phyloP scores from a whole-genome alignment of 495 filamentous ascomycete genomes.

The Lentithecium fluviatile region DNA sequence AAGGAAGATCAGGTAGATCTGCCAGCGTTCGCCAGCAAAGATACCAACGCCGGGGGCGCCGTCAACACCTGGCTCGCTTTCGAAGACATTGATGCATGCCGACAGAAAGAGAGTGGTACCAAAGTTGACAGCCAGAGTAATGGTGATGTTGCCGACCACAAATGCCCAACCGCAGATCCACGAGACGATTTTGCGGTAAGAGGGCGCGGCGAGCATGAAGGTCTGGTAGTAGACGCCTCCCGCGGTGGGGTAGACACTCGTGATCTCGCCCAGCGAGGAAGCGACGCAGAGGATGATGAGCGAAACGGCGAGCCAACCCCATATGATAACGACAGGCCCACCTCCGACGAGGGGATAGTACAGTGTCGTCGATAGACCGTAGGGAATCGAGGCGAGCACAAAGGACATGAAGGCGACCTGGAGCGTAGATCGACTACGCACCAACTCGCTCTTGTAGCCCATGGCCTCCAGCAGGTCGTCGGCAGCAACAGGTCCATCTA shows the following conservation, averaged over 20 bases:
- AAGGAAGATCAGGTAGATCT: constrained; percentile 65
- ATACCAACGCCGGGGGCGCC: constrained; percentile 31
- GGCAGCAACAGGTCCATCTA: constrained; percentile 35
- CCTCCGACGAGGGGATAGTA: constrained; percentile 37
- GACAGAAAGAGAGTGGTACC: constrained; percentile 58
- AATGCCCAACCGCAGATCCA: constrained; percentile 70
- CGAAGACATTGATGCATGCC: constrained; percentile 56
- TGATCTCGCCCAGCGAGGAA: constrained; percentile 57
- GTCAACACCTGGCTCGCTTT: constrained; percentile 43
- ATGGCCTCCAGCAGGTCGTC: constrained; percentile 53
- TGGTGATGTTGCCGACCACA: constrained; percentile 68
- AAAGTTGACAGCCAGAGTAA: constrained; percentile 68
- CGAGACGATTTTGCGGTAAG: constrained; percentile 47
- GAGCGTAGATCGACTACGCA: constrained; percentile 53
- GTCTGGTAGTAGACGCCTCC: constrained; percentile 58
- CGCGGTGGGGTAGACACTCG: constrained; percentile 56
- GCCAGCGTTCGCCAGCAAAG: constrained; percentile 53
- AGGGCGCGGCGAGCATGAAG: constrained; percentile 52
- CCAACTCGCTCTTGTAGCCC: constrained; percentile 54
- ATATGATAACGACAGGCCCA: constrained; percentile 62
- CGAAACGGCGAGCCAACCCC: constrained; percentile 57
- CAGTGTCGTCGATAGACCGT: constrained; percentile 37
- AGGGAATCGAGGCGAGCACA: constrained; percentile 44
- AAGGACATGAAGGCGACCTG: constrained; percentile 61
- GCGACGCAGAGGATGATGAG: constrained; percentile 57